Percentiles rank a stretch among this genome's conserved stretches.
These are phyloP conservation scores for Ramalina intermedia DNA, from an alignment of 495 filamentous ascomycete genomes.

Conservation along the genomic window DNA sequence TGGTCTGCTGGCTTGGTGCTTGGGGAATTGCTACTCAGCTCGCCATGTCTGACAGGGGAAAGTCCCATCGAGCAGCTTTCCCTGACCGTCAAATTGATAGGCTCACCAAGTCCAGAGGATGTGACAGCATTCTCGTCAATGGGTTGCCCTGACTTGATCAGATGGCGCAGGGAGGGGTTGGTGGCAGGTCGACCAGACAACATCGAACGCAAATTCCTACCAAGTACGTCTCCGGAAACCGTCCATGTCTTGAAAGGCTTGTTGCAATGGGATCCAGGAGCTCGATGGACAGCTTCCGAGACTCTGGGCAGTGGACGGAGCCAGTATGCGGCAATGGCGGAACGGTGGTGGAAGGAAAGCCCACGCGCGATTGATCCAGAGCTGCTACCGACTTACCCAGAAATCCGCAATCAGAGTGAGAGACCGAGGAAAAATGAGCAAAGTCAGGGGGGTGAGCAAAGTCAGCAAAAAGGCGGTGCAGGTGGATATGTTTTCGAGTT, in stretches of 20 bases:
- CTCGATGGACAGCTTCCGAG: conserved; percentile 20
- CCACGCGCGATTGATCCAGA: conserved; percentile 24
- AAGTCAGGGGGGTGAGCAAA: conserved; percentile 8
- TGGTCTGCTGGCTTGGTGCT: conserved; percentile 34
- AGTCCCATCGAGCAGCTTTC: conserved; percentile 27
- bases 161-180: conserved; percentile 17
- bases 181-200: conserved; percentile 17
- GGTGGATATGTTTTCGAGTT: conserved; percentile 28
- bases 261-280: conserved; percentile 17
- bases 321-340: conserved; percentile 10
- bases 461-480: not conserved
- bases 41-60: conserved; percentile 28
- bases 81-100: conserved; percentile 27
- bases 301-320: conserved; percentile 16
- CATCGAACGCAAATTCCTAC: conserved; percentile 16
- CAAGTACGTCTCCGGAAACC: conserved; percentile 15
- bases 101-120: conserved; percentile 23
- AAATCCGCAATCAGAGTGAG: conserved; percentile 23
- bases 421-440: conserved; percentile 4
- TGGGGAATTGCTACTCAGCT: conserved; percentile 26
- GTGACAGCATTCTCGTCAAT: conserved; percentile 20
- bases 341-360: conserved; percentile 24
- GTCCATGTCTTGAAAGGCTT: conserved; percentile 15
- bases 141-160: conserved; percentile 21
- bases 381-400: conserved; percentile 30